Evolutionary conservation across 139 green algal species (phyloP).

Genomic region (Chlamydomonas asymmetrica): DNA sequence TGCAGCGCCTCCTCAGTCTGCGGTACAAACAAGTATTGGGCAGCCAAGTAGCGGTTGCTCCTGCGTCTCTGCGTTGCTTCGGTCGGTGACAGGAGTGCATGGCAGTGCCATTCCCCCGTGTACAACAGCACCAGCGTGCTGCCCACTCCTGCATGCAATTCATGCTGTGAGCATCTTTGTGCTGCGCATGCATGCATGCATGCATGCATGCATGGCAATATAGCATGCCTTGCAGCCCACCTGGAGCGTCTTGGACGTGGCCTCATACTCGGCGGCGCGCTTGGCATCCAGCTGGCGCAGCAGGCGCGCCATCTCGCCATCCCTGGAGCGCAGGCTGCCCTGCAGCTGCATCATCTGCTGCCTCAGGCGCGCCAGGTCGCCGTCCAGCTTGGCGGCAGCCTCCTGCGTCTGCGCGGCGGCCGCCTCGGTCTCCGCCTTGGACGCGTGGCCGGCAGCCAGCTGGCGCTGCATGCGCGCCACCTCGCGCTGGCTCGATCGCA

Average conservation of each 20-base stretch:
- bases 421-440: not conserved
- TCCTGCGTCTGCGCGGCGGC: not conserved
- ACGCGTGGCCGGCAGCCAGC: not conserved
- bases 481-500: conserved; percentile 6
- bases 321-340: not conserved
- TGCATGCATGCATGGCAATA: no score
- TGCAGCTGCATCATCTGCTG: conserved; percentile 15
- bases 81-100: no score
- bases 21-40: conserved; percentile 3
- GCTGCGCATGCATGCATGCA: not conserved
- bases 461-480: not conserved
- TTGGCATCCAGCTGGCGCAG: conserved; percentile 6
- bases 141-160: no score
- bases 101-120: no score
- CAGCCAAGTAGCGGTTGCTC: no score
- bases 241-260: no score
- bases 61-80: no score
- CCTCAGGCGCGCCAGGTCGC: not conserved
- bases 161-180: no score
- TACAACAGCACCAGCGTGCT: no score
- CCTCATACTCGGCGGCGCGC: conserved; percentile 12
- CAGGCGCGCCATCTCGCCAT: conserved; percentile 17
- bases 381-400: conserved; percentile 1
- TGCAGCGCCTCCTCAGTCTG: conserved; percentile 16
- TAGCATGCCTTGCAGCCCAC: no score